Base-by-base conservation (phyloP, 2,329 filamentous ascomycete genomes). In the Fusarium musae region DNA sequence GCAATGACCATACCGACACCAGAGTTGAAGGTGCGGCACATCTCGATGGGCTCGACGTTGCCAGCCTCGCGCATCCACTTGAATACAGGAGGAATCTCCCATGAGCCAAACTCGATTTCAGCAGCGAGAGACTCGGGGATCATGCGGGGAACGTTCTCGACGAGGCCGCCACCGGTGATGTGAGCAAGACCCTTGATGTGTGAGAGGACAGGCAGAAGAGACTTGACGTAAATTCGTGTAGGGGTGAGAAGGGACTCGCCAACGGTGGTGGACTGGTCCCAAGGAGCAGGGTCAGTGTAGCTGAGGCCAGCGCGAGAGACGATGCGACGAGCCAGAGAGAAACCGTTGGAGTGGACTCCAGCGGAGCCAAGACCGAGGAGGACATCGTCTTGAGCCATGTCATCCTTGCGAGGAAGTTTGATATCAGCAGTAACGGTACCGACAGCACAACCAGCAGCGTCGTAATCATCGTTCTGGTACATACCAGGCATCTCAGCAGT, bases 401-500 rank as follows among this genome's bases (percentile, higher is more conserved):
- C 87, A 15, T 89, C 86, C 72, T 89, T 92, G 75, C 92, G 89
- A 2, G 96, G 96, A 42, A 99, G 89, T 62, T 96, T 89, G 56
- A 88, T 86, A 9, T 88, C 89, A 39, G 88, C 84, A 40, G 88
- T 86, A 80, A 98, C 93, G 46, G 95, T 94, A 63, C 96, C 96
- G 50, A 97, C 92, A 23, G 96, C 96, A 43, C 93, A 93, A 70
- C 96, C 96, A 28, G 94, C 95, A 12, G 95, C 95, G 78, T 99
- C 96, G 82, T 98, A 99, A 79, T 97, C 94, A 56, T 94, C 93
- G 59, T 89, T 91, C 72, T 92, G 87, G 85, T 97, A 98, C 86
- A 98, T 94, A 61, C 95, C 95, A 0, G 96, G 96, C 96, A 99
- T 98, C 84, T 99, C 96, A 11, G 96, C 96, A 2, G 96, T 99